These are phyloP conservation scores for Orbilia quercus DNA, from an alignment of 2,329 filamentous ascomycete species.

Conservation along the genomic window DNA sequence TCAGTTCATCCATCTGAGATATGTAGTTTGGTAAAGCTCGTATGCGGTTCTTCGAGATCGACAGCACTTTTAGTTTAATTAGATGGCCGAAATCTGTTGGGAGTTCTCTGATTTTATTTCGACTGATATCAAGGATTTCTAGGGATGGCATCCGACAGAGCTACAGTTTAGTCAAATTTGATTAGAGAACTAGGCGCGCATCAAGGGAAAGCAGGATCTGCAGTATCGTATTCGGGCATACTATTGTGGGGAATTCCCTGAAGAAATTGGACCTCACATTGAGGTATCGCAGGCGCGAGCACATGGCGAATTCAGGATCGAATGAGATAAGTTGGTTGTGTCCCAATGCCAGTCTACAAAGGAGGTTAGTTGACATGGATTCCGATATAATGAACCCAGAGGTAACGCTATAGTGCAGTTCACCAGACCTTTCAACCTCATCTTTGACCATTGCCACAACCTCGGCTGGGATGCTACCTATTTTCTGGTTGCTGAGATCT, in stretches of 20 bases:
- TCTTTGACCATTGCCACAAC: conserved; percentile 68
- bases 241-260: conserved; percentile 59
- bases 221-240: conserved; percentile 29
- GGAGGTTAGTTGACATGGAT: conserved; percentile 22
- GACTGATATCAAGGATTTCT: conserved; percentile 60
- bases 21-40: conserved; percentile 59
- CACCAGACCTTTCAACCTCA: conserved; percentile 67
- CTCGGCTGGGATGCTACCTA: conserved; percentile 66
- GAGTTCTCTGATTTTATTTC: conserved; percentile 59
- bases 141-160: conserved; percentile 59
- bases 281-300: conserved; percentile 59
- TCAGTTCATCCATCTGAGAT: conserved; percentile 59
- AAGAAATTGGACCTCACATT: conserved; percentile 60
- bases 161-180: conserved; percentile 31
- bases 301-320: conserved; percentile 57
- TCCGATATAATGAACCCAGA: conserved; percentile 4
- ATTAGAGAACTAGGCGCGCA: neutral
- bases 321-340: conserved; percentile 65
- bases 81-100: conserved; percentile 58
- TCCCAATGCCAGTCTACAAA: conserved; percentile 65
- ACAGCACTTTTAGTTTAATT: conserved; percentile 59
- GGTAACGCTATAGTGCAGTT: neutral
- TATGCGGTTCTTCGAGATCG: conserved; percentile 60
- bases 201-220: neutral
- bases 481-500: conserved; percentile 67